Evolutionary conservation across 2,329 filamentous ascomycete species (phyloP).

Genomic region (Emmonsiellopsis sp.): DNA sequence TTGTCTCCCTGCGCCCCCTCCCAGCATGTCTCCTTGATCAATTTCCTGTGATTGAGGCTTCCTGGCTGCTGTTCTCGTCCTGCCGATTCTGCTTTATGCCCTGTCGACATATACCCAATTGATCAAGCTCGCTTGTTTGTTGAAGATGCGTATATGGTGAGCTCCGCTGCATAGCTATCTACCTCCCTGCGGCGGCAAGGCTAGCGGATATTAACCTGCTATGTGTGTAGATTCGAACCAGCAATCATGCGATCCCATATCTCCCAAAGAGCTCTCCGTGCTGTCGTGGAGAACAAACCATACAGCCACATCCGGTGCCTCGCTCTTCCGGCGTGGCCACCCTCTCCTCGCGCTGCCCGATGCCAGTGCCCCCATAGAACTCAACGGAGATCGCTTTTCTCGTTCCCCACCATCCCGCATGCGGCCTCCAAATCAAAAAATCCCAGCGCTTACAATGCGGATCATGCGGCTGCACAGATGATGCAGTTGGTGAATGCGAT

Average conservation of each 20-base stretch:
- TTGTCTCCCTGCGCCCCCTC: too few species aligned
- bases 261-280: conserved; percentile 36
- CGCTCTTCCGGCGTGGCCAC: conserved; percentile 23
- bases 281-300: conserved; percentile 37
- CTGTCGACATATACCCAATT: too few species aligned
- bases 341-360: conserved; percentile 23
- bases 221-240: background rate
- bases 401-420: conserved; percentile 30
- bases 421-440: conserved; percentile 40
- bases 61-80: too few species aligned
- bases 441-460: background rate
- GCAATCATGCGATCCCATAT: conserved; percentile 37
- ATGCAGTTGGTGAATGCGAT: conserved; percentile 58
- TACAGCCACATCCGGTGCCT: conserved; percentile 31
- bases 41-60: too few species aligned
- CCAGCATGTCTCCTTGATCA: too few species aligned
- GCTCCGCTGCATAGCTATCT: background rate
- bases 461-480: conserved; percentile 57
- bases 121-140: background rate
- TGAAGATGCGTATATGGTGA: conserved; percentile 9
- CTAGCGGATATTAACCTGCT: background rate
- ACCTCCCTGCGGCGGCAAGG: background rate
- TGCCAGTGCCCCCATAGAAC: conserved; percentile 19
- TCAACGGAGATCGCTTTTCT: conserved; percentile 52
- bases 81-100: too few species aligned